These are phyloP conservation scores for Ganoderma leucocontextum DNA, from an alignment of 1,284 basidiomycete species.

Conservation along the genomic window DNA sequence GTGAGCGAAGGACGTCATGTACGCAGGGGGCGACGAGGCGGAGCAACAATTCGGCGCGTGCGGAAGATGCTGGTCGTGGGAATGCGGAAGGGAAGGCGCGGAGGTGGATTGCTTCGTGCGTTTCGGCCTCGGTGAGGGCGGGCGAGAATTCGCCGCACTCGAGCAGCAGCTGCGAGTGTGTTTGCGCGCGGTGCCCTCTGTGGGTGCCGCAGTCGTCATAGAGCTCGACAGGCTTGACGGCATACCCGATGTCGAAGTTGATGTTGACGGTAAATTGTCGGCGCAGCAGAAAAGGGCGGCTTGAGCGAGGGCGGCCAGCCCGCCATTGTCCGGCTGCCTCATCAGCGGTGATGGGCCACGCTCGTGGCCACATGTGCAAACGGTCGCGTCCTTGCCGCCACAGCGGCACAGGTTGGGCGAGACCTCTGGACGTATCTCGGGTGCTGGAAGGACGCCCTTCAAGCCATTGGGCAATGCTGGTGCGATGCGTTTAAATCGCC, in stretches of 20 bases:
- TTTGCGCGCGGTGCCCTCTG: constrained; percentile 21
- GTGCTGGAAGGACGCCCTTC: constrained; percentile 28
- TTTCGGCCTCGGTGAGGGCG: constrained; percentile 28
- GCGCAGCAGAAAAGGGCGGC: constrained; percentile 56
- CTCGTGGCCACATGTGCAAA: constrained; percentile 56
- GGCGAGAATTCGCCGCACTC: constrained; percentile 23
- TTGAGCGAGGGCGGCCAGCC: constrained; percentile 57
- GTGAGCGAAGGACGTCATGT: background rate
- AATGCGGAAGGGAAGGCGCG: background rate
- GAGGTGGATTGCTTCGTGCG: constrained; percentile 17
- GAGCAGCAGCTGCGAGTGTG: constrained; percentile 29
- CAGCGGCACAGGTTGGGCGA: constrained; percentile 68
- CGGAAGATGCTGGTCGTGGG: background rate
- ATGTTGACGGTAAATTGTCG: constrained; percentile 19
- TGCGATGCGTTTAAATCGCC: constrained; percentile 40
- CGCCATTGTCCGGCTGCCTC: constrained; percentile 29
- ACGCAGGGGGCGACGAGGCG: background rate
- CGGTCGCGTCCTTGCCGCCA: constrained; percentile 52
- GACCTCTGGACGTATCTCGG: constrained; percentile 10
- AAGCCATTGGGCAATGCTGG: constrained; percentile 43
- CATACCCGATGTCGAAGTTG: background rate
- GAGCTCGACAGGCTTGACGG: background rate
- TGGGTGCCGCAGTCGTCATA: background rate
- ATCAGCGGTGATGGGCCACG: constrained; percentile 10
- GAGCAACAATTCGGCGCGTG: background rate